A percentile compares a stretch with the other conserved stretches of the same genome.
Evolutionary conservation across 352 stramenopile species (phyloP).

Genomic region (Pythium periplocum): DNA sequence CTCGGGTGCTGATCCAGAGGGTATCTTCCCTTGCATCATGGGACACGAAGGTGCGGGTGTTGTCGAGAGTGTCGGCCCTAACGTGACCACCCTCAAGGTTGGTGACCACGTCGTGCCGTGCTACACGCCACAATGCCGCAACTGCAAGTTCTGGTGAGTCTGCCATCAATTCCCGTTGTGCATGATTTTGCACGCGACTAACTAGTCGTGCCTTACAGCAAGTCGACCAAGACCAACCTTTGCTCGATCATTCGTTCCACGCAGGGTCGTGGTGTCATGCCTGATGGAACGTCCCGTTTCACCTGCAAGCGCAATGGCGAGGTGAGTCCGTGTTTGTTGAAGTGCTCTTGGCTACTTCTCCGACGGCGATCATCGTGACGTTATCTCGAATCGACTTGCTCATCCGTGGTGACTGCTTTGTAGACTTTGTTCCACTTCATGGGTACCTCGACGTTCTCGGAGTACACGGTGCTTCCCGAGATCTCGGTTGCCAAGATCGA

Average conservation of each 20-base stretch:
- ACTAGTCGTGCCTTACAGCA: constrained; percentile 21
- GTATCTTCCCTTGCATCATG: constrained; percentile 86
- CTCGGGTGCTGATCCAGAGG: constrained; percentile 71
- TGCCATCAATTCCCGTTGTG: too few species aligned
- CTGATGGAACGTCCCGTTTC: constrained; percentile 77
- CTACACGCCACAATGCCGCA: constrained; percentile 91
- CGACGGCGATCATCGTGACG: too few species aligned
- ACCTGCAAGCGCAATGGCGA: constrained; percentile 85
- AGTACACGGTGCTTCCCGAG: constrained; percentile 86
- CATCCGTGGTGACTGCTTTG: not conserved
- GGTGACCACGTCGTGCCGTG: constrained; percentile 94
- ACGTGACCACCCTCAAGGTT: constrained; percentile 77
- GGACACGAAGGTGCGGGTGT: constrained; percentile 81
- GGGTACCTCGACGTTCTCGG: constrained; percentile 83
- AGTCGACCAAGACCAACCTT: constrained; percentile 83
- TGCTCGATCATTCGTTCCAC: constrained; percentile 81
- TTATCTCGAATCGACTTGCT: constrained; percentile 1
- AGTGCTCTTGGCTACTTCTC: too few species aligned
- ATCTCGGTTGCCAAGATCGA: constrained; percentile 82
- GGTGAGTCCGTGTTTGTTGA: constrained; percentile 14
- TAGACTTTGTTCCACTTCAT: constrained; percentile 85
- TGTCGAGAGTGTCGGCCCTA: constrained; percentile 75
- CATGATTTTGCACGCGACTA: too few species aligned
- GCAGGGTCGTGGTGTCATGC: constrained; percentile 76
- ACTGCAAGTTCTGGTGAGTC: constrained; percentile 82